A percentile compares a stretch with the other conserved stretches of the same genome.
Conservation (phyloP, 2,329 filamentous ascomycete species). For the Aspergillus ochraceus region DNA sequence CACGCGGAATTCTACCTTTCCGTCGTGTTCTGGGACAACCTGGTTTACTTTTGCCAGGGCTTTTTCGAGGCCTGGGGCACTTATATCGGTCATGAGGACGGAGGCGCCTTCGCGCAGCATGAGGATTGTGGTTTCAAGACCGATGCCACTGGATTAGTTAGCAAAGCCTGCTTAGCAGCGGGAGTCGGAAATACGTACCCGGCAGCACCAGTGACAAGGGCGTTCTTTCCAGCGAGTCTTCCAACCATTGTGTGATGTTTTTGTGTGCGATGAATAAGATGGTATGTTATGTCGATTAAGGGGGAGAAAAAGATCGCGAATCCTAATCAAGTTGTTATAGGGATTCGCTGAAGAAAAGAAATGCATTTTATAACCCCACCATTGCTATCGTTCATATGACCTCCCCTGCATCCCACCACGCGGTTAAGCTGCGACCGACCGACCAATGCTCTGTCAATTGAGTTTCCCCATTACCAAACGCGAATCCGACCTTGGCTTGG, state of each 20-base stretch:
- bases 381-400: background rate
- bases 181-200: slow-evolving; percentile 9
- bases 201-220: slow-evolving; percentile 22
- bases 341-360: background rate
- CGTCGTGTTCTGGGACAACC: slow-evolving; percentile 56
- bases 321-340: too few relatives aligned
- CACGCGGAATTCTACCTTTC: slow-evolving; percentile 28
- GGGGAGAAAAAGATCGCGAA: background rate
- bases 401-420: background rate
- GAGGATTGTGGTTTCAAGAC: slow-evolving; percentile 86
- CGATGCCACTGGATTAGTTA: slow-evolving; percentile 67
- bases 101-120: slow-evolving; percentile 86
- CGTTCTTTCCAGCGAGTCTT: slow-evolving; percentile 23
- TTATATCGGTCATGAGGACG: slow-evolving; percentile 84
- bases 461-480: background rate
- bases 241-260: slow-evolving; percentile 15
- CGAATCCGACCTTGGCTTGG: background rate
- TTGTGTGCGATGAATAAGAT: background rate
- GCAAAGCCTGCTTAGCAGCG: background rate
- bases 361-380: background rate
- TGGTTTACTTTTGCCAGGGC: slow-evolving; percentile 73
- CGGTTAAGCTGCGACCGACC: background rate
- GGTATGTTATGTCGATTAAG: background rate
- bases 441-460: background rate
- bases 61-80: slow-evolving; percentile 72